Base-by-base conservation (phyloP, 2,329 filamentous ascomycete genomes). In the Fusarium praegraminearum region DNA sequence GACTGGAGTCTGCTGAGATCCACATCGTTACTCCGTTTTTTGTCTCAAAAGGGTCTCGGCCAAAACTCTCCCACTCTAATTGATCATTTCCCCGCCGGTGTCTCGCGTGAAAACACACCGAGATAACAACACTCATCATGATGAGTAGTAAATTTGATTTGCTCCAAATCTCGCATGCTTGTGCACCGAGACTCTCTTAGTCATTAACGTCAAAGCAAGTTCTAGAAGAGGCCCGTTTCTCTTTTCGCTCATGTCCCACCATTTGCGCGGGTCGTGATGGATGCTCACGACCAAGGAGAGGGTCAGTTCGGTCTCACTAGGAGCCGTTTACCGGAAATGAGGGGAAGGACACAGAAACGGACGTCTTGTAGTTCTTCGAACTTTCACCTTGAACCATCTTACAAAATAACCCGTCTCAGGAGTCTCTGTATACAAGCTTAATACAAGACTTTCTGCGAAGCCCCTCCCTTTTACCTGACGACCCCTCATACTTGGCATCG, bases 41-140 rank as follows among this genome's bases (percentile, higher is more conserved):
- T 54, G 35, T 43, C 16, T 41, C 18, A 33, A 57, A 35, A 22
- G 18, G 44, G 28, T 43, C 22, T 57, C 32, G 20, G n/a, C 32
- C 22, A 53, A 44, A 56, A 52, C 11, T 60, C 43, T 57, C 45
- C 47, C 35, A 41, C 32, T 63, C 51, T 56, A 47, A 32, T 28
- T 36, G 12, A n/a, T 13, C 16, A 46, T 18, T 60, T 56, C 70
- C 58, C 70, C 72, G 61, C 70, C 71, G 71, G 72, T 44, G 64
- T 45, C 56, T 74, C 73, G 73, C 70, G 61, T 65, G 41, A 75
- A 75, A 73, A 43, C 28, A 59, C 41, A 35, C 73, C 73, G 73
- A 75, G 73, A 59, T 50, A 49, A 20, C 33, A 30, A 49, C 44
- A 64, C 55, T 32, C 59, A 62, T 60, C 45, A 61, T 49, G 36